Conservation (phyloP, 805 yeast species). For the Priceomyces melissophilus region DNA sequence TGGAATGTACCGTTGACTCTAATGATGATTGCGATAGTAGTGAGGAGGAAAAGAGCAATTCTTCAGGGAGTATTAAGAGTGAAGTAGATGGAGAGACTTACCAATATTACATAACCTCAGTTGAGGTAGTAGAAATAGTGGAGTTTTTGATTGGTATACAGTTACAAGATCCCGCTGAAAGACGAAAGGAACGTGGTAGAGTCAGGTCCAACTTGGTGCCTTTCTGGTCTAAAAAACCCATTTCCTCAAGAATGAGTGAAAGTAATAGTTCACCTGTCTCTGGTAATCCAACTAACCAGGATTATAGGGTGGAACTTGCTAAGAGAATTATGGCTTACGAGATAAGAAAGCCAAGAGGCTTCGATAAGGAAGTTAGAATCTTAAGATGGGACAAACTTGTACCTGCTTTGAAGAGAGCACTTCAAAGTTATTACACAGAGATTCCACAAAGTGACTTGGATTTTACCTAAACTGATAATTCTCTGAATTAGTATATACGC, state of each 20-base stretch:
- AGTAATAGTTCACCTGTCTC: conserved; percentile 8
- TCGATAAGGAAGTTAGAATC: conserved; percentile 65
- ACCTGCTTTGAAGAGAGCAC: conserved; percentile 60
- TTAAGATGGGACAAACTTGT: conserved; percentile 57
- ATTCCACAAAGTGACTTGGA: conserved; percentile 35
- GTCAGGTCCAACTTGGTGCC: conserved; percentile 64
- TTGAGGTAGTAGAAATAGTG: conserved; percentile 63
- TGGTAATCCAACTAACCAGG: conserved; percentile 19
- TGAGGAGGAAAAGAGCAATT: conserved; percentile 21
- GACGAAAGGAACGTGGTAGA: conserved; percentile 63
- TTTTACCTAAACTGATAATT: conserved; percentile 1
- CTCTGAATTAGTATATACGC: too few species aligned
- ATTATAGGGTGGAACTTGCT: conserved; percentile 52
- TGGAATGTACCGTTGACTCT: conserved; percentile 38
- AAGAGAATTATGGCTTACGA: conserved; percentile 64
- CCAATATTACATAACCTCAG: conserved; percentile 57
- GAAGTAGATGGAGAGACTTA: conserved; percentile 23
- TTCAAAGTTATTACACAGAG: conserved; percentile 63
- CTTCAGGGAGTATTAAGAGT: conserved; percentile 11
- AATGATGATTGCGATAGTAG: conserved; percentile 29
- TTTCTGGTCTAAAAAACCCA: conserved; percentile 62
- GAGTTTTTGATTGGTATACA: conserved; percentile 56
- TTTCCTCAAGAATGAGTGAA: conserved; percentile 43
- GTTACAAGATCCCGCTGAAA: conserved; percentile 43
- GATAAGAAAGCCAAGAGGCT: conserved; percentile 61